Evolutionary conservation across 768 basidiomycete species (phyloP).

Genomic region (Fistulinella prunicolor): DNA sequence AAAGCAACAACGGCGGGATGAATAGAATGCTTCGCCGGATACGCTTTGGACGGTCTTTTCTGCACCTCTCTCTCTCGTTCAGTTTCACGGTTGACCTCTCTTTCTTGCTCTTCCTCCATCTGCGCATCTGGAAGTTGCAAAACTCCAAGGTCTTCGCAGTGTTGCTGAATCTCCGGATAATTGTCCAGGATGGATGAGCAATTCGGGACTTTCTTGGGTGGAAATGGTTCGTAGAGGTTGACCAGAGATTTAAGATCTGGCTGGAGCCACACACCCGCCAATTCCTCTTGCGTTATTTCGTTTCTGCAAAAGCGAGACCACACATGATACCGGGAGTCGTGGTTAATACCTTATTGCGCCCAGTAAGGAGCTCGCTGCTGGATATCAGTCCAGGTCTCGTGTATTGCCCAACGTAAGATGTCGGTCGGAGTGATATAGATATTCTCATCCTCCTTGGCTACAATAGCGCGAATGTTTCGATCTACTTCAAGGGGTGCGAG

Average conservation of each 20-base stretch:
- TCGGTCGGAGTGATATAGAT: neutral
- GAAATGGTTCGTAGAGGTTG: neutral
- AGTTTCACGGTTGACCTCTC: constrained; percentile 2
- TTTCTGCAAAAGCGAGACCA: too few relatives aligned
- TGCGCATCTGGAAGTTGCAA: neutral
- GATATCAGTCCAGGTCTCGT: constrained; percentile 27
- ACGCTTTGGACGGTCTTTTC: neutral
- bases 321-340: too few relatives aligned
- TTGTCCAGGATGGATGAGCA: neutral
- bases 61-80: neutral
- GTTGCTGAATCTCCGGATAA: neutral
- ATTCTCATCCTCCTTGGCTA: neutral
- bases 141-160: neutral
- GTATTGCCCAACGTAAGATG: constrained; percentile 3
- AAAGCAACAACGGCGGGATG: neutral
- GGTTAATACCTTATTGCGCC: too few relatives aligned
- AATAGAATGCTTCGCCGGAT: neutral
- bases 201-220: neutral
- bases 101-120: neutral
- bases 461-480: constrained; percentile 26
- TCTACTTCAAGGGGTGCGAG: constrained; percentile 42
- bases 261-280: neutral
- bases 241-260: neutral
- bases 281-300: too few relatives aligned
- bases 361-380: neutral